phyloP scores from a whole-genome alignment of 1,284 basidiomycete species.

The Marasmius oreades region DNA sequence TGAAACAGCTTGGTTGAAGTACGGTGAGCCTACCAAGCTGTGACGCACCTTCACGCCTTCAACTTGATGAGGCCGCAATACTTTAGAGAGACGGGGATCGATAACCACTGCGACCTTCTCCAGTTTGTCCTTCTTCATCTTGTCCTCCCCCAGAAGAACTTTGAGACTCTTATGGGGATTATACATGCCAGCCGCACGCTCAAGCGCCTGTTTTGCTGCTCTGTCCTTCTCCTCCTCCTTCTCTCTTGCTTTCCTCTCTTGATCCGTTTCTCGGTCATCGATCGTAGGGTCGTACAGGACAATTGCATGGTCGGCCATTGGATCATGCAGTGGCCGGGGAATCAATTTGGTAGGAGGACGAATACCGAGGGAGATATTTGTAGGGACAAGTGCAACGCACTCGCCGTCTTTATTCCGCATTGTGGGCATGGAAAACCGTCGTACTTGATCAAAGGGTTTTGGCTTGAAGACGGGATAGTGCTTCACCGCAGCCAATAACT shows the following conservation, averaged over 20 bases:
- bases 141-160: conserved; percentile 75
- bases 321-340: conserved; percentile 92
- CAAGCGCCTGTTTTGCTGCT: conserved; percentile 60
- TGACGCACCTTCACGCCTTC: conserved; percentile 89
- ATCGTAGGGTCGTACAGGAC: conserved; percentile 97
- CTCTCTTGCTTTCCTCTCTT: conserved; percentile 68
- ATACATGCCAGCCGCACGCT: conserved; percentile 66
- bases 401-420: conserved; percentile 84
- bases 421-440: conserved; percentile 82
- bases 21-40: background rate
- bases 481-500: conserved; percentile 58
- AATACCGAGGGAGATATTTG: conserved; percentile 82
- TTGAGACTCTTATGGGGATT: conserved; percentile 94
- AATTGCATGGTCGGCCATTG: conserved; percentile 97
- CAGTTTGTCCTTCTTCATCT: conserved; percentile 60
- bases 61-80: conserved; percentile 94
- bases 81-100: conserved; percentile 84
- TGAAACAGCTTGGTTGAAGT: conserved; percentile 27
- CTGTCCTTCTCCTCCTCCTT: conserved; percentile 68
- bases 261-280: conserved; percentile 86
- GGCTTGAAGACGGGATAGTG: conserved; percentile 83
- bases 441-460: conserved; percentile 72
- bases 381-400: conserved; percentile 58
- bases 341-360: conserved; percentile 81
- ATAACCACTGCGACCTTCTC: conserved; percentile 96